Conservation (phyloP, 2,329 filamentous ascomycete genomes). For the Ophiostoma sp. region DNA sequence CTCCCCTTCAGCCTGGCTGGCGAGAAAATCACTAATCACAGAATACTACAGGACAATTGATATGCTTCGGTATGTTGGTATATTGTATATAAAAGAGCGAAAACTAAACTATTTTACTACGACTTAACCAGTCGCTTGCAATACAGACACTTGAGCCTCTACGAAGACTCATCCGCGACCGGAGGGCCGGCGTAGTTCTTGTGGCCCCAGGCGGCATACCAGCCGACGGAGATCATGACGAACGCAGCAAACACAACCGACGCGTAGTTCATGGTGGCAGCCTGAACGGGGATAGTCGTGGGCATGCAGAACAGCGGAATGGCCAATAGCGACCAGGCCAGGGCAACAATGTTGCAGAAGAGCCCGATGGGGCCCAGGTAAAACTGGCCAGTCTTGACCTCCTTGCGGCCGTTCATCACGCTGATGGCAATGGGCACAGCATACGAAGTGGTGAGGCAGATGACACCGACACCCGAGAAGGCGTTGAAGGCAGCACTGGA, state of each 20-base stretch:
- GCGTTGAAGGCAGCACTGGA: constrained; percentile 15
- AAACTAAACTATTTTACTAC: not conserved
- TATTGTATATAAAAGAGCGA: constrained; percentile 1
- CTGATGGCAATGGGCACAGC: constrained; percentile 11
- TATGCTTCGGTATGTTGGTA: not conserved
- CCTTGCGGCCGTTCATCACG: constrained; percentile 7
- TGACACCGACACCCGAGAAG: constrained; percentile 9
- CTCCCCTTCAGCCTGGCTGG: no score
- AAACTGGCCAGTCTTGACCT: constrained; percentile 12
- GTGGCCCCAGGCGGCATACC: constrained; percentile 14
- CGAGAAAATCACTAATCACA: no score
- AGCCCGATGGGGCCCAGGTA: constrained; percentile 11
- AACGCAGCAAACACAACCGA: constrained; percentile 13
- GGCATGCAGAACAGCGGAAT: constrained; percentile 16
- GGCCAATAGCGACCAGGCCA: constrained; percentile 13
- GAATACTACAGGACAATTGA: not conserved
- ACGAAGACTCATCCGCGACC: not conserved
- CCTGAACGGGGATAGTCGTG: constrained; percentile 5
- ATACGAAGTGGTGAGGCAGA: constrained; percentile 16
- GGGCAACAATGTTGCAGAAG: constrained; percentile 11
- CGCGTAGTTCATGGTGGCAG: constrained; percentile 14
- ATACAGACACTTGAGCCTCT: not conserved
- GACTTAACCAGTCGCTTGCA: not conserved
- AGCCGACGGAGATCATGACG: constrained; percentile 7
- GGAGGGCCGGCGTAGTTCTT: constrained; percentile 13